Evolutionary conservation across 768 basidiomycete genomes (phyloP).

Genomic region (Psilocybe tampanensis): DNA sequence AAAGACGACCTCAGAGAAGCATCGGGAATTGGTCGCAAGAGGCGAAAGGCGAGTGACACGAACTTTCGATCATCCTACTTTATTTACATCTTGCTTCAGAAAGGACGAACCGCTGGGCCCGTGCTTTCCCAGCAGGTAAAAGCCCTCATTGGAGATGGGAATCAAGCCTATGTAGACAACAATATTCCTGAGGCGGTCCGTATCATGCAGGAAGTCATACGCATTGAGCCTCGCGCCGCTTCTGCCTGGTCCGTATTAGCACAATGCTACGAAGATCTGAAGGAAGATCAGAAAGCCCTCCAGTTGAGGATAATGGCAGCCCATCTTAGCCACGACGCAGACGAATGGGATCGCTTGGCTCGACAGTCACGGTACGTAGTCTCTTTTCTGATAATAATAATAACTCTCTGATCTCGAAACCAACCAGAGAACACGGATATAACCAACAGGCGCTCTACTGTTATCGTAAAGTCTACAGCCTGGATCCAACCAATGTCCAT

Average conservation of each 20-base stretch:
- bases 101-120: slow-evolving; percentile 50
- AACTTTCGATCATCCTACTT: background rate
- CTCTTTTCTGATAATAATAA: no score
- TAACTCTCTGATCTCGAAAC: background rate
- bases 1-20: slow-evolving; percentile 74
- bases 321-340: slow-evolving; percentile 80
- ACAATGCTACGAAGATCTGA: slow-evolving; percentile 76
- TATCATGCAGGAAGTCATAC: slow-evolving; percentile 89
- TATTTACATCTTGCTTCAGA: slow-evolving; percentile 19
- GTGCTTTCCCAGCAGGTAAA: slow-evolving; percentile 70
- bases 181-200: slow-evolving; percentile 69
- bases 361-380: slow-evolving; percentile 69
- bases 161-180: slow-evolving; percentile 80
- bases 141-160: slow-evolving; percentile 81
- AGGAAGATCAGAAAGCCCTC: slow-evolving; percentile 69
- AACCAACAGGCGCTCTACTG: slow-evolving; percentile 92
- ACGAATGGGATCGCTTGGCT: slow-evolving; percentile 88
- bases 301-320: slow-evolving; percentile 90
- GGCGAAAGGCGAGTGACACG: slow-evolving; percentile 43
- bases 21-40: slow-evolving; percentile 67
- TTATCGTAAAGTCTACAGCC: slow-evolving; percentile 76
- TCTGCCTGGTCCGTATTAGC: slow-evolving; percentile 89
- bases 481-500: slow-evolving; percentile 81
- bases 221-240: slow-evolving; percentile 85
- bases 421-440: slow-evolving; percentile 61